Base-by-base conservation (phyloP, 148 eudicot species). In the Arctostaphylos glauca region DNA sequence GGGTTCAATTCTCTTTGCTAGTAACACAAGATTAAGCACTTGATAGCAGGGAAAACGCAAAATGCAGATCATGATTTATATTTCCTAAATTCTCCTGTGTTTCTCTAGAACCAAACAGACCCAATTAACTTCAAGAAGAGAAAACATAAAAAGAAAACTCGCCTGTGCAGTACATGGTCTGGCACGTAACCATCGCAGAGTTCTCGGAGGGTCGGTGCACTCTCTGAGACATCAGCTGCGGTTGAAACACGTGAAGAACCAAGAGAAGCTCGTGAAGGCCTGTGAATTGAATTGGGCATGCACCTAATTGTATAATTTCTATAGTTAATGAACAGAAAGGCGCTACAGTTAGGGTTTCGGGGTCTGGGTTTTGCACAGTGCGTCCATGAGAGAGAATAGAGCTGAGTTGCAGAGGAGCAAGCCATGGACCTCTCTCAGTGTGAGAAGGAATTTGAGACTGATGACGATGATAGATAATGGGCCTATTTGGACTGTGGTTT, bases 141-240 rank as follows among this genome's bases (percentile, higher is more conserved):
- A 54, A 58, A 8, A 71, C 73, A 52, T 64, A 6, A 19, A 43
- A 41, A 21, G 14, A 5, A 67, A 23, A 71, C 85, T 79, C 47
- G 89, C 98, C 98, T 91, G 84, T 58, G 70, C 60, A 96, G 72
- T 48, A 96, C 81, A 76, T 91, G 98, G 50, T 89, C 92, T 9
- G 96, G 98, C 54, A 96, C 92, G 88, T 91, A 93, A 86, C 89
- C 92, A 49, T 87, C 52, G 77, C 98, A 96, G 43, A 96, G 82
- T 54, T 92, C 87, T 5, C 94, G 92, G 47, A 96, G 92, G n/a
- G 93, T 91, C 3, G 87, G 16, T 67, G 31, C 50, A 54, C 43
- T 70, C 53, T 85, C 80, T 50, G 70, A 60, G 76, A 64, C 53
- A 7, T 83, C 55, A 46, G 68, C 77, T n/a, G 48, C 84, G 53